phyloP scores from a whole-genome alignment of 2,329 filamentous ascomycete species.

The Penicillium brasilianum region DNA sequence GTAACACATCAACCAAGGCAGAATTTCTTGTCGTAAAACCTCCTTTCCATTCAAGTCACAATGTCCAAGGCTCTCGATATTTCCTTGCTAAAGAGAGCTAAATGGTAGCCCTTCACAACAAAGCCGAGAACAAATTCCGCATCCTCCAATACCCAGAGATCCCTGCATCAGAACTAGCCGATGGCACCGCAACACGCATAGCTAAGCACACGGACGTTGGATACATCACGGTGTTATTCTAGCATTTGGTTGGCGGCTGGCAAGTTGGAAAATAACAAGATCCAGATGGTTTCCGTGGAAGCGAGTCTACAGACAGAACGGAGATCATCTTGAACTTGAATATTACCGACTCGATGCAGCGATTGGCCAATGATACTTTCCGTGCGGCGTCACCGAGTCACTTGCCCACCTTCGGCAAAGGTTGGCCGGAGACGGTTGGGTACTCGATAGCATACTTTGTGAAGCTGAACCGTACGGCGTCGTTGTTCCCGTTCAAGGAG shows the following conservation, averaged over 20 bases:
- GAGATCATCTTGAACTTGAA: slow-evolving; percentile 58
- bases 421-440: slow-evolving; percentile 26
- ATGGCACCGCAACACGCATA: slow-evolving; percentile 52
- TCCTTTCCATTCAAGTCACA: not conserved
- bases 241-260: slow-evolving; percentile 44
- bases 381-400: slow-evolving; percentile 54
- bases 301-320: slow-evolving; percentile 14
- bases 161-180: slow-evolving; percentile 48
- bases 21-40: not conserved
- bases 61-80: slow-evolving; percentile 24
- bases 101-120: slow-evolving; percentile 54
- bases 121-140: slow-evolving; percentile 63
- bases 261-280: slow-evolving; percentile 31
- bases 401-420: slow-evolving; percentile 23
- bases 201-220: slow-evolving; percentile 59
- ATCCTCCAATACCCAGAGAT: slow-evolving; percentile 63
- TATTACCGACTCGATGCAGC: slow-evolving; percentile 59
- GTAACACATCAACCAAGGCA: not conserved
- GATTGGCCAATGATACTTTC: slow-evolving; percentile 57
- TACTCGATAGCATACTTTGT: slow-evolving; percentile 42
- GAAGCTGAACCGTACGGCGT: slow-evolving; percentile 32
- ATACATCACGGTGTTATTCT: slow-evolving; percentile 57
- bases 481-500: slow-evolving; percentile 24
- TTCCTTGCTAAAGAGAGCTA: slow-evolving; percentile 38
- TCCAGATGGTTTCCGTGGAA: slow-evolving; percentile 21